Evolutionary conservation across 805 yeast species (phyloP).

Genomic region (Saccharomycopsis lassenensis): DNA sequence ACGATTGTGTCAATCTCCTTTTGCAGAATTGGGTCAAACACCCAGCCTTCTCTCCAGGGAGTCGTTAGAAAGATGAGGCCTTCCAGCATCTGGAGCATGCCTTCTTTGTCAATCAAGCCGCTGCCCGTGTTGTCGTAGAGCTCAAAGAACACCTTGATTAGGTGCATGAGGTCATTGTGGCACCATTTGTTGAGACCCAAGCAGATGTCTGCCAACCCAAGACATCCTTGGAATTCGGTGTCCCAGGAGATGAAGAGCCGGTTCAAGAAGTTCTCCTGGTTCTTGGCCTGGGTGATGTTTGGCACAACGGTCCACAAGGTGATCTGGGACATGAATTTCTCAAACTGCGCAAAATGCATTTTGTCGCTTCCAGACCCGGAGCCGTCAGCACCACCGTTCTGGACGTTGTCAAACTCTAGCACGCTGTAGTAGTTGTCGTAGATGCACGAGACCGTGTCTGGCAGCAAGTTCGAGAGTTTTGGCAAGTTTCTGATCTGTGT

Average conservation of each 20-base stretch:
- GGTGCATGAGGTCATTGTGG: constrained; percentile 65
- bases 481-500: constrained; percentile 85
- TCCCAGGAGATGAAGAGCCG: constrained; percentile 69
- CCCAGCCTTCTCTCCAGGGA: constrained; percentile 70
- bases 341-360: constrained; percentile 67
- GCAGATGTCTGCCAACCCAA: constrained; percentile 60
- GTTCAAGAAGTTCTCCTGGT: constrained; percentile 40
- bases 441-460: constrained; percentile 51
- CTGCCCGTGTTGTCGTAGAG: constrained; percentile 53
- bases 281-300: constrained; percentile 28
- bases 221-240: constrained; percentile 37
- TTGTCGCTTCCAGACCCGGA: constrained; percentile 41
- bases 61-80: constrained; percentile 72
- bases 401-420: constrained; percentile 50
- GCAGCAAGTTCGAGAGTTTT: constrained; percentile 49
- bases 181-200: constrained; percentile 60
- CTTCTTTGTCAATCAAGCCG: constrained; percentile 64
- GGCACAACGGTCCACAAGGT: constrained; percentile 59
- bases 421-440: constrained; percentile 81
- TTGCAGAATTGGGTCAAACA: constrained; percentile 56
- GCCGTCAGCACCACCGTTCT: constrained; percentile 30
- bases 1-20: constrained; percentile 53
- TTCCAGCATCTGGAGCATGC: constrained; percentile 76
- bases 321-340: constrained; percentile 63
- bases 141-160: constrained; percentile 68